Conservation (phyloP, 2,329 filamentous ascomycete genomes). For the Colletotrichum sp. region DNA sequence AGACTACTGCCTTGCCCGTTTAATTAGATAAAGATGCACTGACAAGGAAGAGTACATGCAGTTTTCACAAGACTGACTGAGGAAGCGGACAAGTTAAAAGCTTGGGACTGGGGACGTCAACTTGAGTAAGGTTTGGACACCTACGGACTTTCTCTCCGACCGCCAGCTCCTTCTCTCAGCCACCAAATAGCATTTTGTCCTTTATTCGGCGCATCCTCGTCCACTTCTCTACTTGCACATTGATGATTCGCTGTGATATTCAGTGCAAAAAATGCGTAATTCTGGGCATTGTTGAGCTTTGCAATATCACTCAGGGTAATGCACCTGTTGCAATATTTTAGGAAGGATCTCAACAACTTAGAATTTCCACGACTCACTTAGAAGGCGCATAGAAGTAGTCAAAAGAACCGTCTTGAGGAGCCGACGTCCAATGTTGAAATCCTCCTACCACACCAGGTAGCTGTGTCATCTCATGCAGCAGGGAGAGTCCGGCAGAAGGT, state of each 20-base stretch:
- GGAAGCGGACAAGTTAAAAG: neutral
- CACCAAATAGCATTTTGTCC: neutral
- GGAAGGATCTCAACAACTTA: too few relatives aligned
- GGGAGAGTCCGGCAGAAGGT: too few relatives aligned
- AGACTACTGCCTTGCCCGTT: neutral
- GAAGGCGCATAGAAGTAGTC: too few relatives aligned
- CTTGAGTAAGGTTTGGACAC: neutral
- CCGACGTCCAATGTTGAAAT: too few relatives aligned
- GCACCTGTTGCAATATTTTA: neutral
- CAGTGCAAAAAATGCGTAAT: neutral
- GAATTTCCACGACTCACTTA: too few relatives aligned
- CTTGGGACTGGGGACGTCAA: neutral
- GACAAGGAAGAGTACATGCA: fast-evolving
- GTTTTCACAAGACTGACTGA: neutral
- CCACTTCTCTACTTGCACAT: neutral
- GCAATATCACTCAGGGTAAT: neutral
- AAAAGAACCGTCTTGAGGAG: too few relatives aligned
- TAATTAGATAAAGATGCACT: fast-evolving
- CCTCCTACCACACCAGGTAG: too few relatives aligned
- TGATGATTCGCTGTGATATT: neutral
- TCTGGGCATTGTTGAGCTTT: neutral
- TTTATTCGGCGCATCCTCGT: neutral
- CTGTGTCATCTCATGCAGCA: too few relatives aligned
- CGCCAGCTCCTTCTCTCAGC: neutral
- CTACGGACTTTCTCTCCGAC: neutral